These are phyloP conservation scores for Yamadazyma laniorum DNA, from an alignment of 805 yeast genomes.

Conservation along the genomic window DNA sequence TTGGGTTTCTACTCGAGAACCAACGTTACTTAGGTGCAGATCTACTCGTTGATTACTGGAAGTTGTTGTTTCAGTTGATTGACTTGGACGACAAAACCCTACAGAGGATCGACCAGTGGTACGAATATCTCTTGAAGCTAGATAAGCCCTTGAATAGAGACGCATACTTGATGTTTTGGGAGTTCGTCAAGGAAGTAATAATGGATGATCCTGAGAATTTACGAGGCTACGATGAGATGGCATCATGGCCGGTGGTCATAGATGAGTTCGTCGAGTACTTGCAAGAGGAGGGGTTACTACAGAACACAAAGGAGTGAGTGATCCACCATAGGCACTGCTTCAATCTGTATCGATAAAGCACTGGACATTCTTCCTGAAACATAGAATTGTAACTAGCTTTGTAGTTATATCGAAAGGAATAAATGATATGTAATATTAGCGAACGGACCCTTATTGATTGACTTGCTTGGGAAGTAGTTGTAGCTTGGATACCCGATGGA, in stretches of 20 bases:
- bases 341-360: no score
- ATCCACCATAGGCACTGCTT: conserved; percentile 12
- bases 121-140: conserved; percentile 47
- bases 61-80: conserved; percentile 48
- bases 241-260: conserved; percentile 89
- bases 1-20: conserved; percentile 59
- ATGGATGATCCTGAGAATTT: conserved; percentile 48
- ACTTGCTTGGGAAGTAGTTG: no score
- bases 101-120: conserved; percentile 54
- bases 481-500: no score
- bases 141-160: conserved; percentile 62
- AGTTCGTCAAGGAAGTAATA: conserved; percentile 55
- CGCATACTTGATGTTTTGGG: conserved; percentile 80
- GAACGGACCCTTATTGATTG: no score
- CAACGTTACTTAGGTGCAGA: conserved; percentile 57
- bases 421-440: no score
- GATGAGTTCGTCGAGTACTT: conserved; percentile 72
- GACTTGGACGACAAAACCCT: conserved; percentile 7
- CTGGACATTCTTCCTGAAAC: no score
- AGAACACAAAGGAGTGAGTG: no score
- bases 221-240: conserved; percentile 66
- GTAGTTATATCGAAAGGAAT: no score
- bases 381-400: no score
- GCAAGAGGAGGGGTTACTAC: background rate
- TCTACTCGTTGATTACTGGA: conserved; percentile 76